phyloP scores from a whole-genome alignment of 768 basidiomycete species.

The Xerocomus potaroensis region DNA sequence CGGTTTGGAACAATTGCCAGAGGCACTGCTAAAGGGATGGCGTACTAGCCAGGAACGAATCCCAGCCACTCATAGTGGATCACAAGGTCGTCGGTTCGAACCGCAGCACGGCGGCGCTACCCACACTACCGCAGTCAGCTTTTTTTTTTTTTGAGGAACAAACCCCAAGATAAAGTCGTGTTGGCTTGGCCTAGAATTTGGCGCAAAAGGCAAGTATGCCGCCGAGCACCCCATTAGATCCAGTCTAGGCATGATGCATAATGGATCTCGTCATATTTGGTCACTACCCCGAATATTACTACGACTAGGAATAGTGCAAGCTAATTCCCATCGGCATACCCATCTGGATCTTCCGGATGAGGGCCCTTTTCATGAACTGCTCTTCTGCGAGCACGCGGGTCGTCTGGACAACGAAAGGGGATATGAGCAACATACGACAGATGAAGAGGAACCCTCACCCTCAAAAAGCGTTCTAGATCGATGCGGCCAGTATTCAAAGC shows the following conservation, averaged over 20 bases:
- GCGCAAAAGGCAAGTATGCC: slow-evolving; percentile 36
- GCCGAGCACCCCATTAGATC: slow-evolving; percentile 32
- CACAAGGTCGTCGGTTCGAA: slow-evolving; percentile 14
- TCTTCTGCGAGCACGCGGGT: slow-evolving; percentile 88
- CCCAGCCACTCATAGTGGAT: slow-evolving; percentile 24
- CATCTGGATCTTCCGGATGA: slow-evolving; percentile 84
- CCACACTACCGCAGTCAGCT: slow-evolving; percentile 13
- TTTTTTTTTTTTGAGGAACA: slow-evolving; percentile 9
- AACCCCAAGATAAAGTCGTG: slow-evolving; percentile 21
- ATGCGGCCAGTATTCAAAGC: slow-evolving; percentile 88
- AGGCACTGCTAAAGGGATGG: slow-evolving; percentile 28
- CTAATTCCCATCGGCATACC: slow-evolving; percentile 51
- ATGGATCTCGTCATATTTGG: slow-evolving; percentile 23
- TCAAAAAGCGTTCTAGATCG: slow-evolving; percentile 91
- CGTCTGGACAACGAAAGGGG: slow-evolving; percentile 43
- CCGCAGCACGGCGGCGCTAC: slow-evolving; percentile 22
- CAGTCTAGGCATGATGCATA: slow-evolving; percentile 21
- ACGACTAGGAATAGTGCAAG: slow-evolving; percentile 31
- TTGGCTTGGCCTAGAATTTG: slow-evolving; percentile 28
- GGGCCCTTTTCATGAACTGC: slow-evolving; percentile 94
- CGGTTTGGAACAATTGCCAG: slow-evolving; percentile 26
- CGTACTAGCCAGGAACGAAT: slow-evolving; percentile 25
- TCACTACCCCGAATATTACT: slow-evolving; percentile 37
- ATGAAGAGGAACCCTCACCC: slow-evolving; percentile 49
- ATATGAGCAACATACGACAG: slow-evolving; percentile 14